Base-by-base conservation (phyloP, 2,329 filamentous ascomycete species). In the Aspergillus fischeri region DNA sequence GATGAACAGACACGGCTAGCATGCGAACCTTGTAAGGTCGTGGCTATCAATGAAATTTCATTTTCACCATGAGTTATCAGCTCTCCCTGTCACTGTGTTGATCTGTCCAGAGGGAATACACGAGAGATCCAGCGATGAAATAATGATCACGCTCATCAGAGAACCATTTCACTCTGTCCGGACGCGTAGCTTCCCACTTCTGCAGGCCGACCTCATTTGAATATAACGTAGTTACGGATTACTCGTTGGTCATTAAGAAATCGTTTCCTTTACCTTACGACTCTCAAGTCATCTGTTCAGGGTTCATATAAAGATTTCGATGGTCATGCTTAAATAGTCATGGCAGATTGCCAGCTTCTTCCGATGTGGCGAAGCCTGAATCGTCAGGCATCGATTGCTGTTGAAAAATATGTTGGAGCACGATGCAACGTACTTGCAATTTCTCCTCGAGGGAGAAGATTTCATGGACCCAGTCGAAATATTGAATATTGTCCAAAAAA, bases 11-110 rank as follows among this genome's bases (percentile, higher is more conserved):
- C 66, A 67, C 67, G 65, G 66, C 68, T 70, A 67, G 69, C 63
- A 60, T 60, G 58, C 63, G 62, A 63, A 56, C 63, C 56, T 55
- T 47, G 1, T 27, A 65, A 61, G 62, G 66, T 64, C 68, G 65
- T 67, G 65, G 66, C 69, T 69, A 65, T 62, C 65, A 70, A 71
- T 71, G 67, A 70, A 71, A 66, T 63, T 65, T 63, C 65, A 66
- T 66, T 65, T 55, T 66, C 65, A 66, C 67, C 63, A 70, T 66
- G 67, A 69, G n/a, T 47, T 47, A 47, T 47, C 44, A 47, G 54
- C 54, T 56, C 60, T 61, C 62, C 60, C 60, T 57, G 61, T 35
- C 56, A 60, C 54, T 32, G 55, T 27, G 29, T 29, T 35, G 49
- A 41, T 51, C 49, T 27, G 21, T 7, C 44, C 21, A 24, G 10